Evolutionary conservation across 176 grass and related monocot genomes (phyloP), one percentile per base, ranked within the genome.

Genomic region (Avena eriantha): DNA sequence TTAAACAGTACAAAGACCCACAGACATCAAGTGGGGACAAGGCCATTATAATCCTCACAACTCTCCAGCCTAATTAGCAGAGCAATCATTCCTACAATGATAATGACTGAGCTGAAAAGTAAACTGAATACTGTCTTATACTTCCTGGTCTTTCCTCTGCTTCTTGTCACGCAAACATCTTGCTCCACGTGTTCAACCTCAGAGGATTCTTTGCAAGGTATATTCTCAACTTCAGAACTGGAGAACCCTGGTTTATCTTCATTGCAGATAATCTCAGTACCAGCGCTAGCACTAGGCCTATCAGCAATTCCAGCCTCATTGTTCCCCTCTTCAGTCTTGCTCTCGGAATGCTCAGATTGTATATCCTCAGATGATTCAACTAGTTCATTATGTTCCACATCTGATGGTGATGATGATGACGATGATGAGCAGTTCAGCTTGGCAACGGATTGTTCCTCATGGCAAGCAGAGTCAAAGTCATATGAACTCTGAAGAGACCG

Each of bases 21-120:
- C 16, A 78, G 21, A 84, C 10, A 83, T 94, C 77, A 98, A 81
- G 96, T 98, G 0, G 96, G 93, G 18, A 98, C 96, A 50, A 98
- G 77, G 48, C 89, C 83, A 35, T 59, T 76, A 43, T 86, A 85
- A 76, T 82, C 81, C 18, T 89, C 86, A 59, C 84, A 21, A 33
- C 67, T 80, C 1, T 95, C 90, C 19, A 80, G 89, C 61, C 84
- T 89, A 85, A 95, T 48, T 18, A 73, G 58, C 22, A 79, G n/a
- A 50, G 85, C 21, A 1, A 98, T 68, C 22, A 80, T 56, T 34
- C 84, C 69, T 19, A 98, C 5, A 66, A 94, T 7, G 4, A 88
- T 51, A 17, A 91, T 70, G 55, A 91, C 10, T 11, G 87, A 36
- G 86, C 88, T 86, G 31, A 84, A 88, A 80, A 77, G 16, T 46